A percentile compares a stretch with the other conserved stretches of the same genome.
phyloP scores from a whole-genome alignment of 306 rosid species.

The Crotalaria pallida region DNA sequence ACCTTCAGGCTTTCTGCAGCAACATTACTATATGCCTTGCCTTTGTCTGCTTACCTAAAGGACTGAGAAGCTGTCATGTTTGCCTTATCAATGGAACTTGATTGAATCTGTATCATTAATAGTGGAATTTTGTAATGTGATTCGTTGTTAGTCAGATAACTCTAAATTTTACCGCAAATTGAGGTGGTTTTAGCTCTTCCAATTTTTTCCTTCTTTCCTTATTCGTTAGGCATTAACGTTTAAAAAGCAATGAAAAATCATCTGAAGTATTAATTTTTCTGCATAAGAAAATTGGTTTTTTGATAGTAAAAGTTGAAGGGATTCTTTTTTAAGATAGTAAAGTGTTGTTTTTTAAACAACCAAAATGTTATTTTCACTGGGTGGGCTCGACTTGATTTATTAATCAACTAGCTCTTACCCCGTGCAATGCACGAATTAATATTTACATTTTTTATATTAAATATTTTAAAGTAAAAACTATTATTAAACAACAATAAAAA shows the following conservation, averaged over 20 bases:
- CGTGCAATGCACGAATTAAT: too few relatives aligned
- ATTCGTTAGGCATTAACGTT: background rate
- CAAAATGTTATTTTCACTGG: too few relatives aligned
- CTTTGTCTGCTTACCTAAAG: slow-evolving; percentile 18
- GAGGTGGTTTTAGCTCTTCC: background rate
- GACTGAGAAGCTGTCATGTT: slow-evolving; percentile 20
- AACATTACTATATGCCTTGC: slow-evolving; percentile 21
- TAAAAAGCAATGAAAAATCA: background rate
- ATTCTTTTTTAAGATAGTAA: too few relatives aligned
- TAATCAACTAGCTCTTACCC: too few relatives aligned
- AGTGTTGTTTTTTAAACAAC: too few relatives aligned
- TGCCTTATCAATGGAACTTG: slow-evolving; percentile 23
- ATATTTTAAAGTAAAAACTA: too few relatives aligned
- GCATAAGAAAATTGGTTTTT: too few relatives aligned
- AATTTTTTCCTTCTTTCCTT: background rate
- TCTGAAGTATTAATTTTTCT: background rate
- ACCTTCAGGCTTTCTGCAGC: slow-evolving; percentile 36
- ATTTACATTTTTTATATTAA: too few relatives aligned
- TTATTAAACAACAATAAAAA: too few relatives aligned
- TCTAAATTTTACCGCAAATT: background rate
- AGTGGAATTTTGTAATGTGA: slow-evolving; percentile 26
- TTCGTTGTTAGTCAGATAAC: slow-evolving; percentile 30
- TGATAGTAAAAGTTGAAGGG: background rate
- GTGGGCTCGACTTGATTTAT: too few relatives aligned
- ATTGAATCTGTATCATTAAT: slow-evolving; percentile 8